Evolutionary conservation across 2,329 filamentous ascomycete species (phyloP), one percentile per base, ranked within the genome.

Genomic region (Cadophora gregata): DNA sequence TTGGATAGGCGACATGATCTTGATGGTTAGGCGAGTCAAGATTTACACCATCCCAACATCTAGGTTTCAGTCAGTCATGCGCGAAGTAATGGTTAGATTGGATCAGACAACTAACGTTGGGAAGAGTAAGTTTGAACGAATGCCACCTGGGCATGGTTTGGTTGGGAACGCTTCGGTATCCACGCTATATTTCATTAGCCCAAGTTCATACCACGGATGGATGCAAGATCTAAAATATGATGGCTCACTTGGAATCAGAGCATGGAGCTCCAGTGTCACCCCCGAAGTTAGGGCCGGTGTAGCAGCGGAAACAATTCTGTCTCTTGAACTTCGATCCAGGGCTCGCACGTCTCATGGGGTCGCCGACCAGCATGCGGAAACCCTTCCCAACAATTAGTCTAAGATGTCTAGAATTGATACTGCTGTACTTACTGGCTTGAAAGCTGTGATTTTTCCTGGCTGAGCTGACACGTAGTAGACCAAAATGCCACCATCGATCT

Each of bases 81-180:
- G 4, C 4, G 21, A n/a, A 4, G 21, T n/a, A 19, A 3, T n/a
- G 4, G 42, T 6, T 7, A 3, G 3, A 27, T 27, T 12, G 31
- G 38, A 27, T 27, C 12, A 36, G 38, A 16, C 24, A 38, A 61
- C 70, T 67, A 14, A 69, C 70, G 67, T 67, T 24, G 70, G 70
- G 59, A 78, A 78, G 16, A 75, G 70, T 29, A 77, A 61, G 36
- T 75, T 76, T 6, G 74, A 73, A 71, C 76, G 76, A 24, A 78
- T 77, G 4, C 77, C 76, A 1, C 71, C 72, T 14, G 73, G 69
- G 42, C 77, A 78, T 4, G 75, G 72, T n/a, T 27, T 29, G 19
- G 64, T 67, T 19, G 69, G 69, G 36, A 70, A 67, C 42, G 45
- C 48, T 10, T 53, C 48, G 19, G 60, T 69, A 36, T 62, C 59